Percentiles rank a stretch among this genome's conserved stretches.
Evolutionary conservation across 306 rosid genomes (phyloP).

Genomic region (Rosa persica): DNA sequence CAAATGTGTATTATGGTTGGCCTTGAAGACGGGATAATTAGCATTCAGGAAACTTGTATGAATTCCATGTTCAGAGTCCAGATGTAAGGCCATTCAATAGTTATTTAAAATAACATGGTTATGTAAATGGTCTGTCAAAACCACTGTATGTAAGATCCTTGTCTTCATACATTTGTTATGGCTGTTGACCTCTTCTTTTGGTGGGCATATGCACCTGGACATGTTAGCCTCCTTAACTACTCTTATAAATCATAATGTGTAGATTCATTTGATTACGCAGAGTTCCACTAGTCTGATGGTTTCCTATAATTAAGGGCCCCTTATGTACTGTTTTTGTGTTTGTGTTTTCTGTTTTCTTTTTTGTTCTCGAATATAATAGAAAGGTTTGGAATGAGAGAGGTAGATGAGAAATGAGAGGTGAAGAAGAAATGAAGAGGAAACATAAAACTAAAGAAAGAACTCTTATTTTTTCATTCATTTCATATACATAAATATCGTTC

Average conservation of each 20-base stretch:
- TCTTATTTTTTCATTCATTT: background rate
- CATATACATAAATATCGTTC: background rate
- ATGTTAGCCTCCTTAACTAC: background rate
- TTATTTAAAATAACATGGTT: background rate
- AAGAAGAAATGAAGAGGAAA: background rate
- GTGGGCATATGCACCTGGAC: conserved; percentile 2
- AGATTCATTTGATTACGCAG: background rate
- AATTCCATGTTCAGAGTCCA: background rate
- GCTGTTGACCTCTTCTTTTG: background rate
- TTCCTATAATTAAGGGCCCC: background rate
- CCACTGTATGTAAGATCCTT: background rate
- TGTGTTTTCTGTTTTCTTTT: background rate
- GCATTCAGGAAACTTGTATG: background rate
- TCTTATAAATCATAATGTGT: background rate
- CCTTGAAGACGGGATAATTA: background rate
- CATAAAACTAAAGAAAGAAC: background rate
- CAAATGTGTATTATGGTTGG: background rate
- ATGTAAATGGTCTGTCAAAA: background rate
- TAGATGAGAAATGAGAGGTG: background rate
- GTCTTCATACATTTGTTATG: background rate
- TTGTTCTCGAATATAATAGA: background rate
- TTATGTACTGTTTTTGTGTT: background rate
- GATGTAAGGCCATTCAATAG: background rate
- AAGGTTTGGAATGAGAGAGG: background rate
- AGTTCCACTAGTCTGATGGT: background rate